phyloP scores from a whole-genome alignment of 257 asterid species.

The Eucommia ulmoides region DNA sequence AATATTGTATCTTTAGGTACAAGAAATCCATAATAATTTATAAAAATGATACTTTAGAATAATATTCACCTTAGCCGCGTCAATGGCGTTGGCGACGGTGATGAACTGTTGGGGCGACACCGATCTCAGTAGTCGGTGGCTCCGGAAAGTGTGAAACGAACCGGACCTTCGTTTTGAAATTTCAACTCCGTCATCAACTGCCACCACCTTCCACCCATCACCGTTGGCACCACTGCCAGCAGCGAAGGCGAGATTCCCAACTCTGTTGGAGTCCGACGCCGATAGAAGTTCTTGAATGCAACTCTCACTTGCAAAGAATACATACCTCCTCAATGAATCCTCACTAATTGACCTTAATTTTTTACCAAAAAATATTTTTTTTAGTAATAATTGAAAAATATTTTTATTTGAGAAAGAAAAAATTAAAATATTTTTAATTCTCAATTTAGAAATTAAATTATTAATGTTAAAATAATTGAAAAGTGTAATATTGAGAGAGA shows the following conservation, averaged over 20 bases:
- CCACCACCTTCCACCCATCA: slow-evolving; percentile 66
- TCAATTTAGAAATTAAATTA: too few relatives aligned
- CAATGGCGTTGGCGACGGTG: slow-evolving; percentile 77
- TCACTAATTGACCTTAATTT: slow-evolving; percentile 75
- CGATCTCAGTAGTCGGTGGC: slow-evolving; percentile 58
- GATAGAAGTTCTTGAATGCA: slow-evolving; percentile 84
- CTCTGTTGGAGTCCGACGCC: slow-evolving; percentile 55
- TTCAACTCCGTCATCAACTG: slow-evolving; percentile 63
- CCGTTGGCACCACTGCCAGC: too few relatives aligned
- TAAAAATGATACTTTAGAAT: too few relatives aligned
- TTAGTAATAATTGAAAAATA: too few relatives aligned
- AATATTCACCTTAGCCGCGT: slow-evolving; percentile 64
- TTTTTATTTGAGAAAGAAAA: too few relatives aligned
- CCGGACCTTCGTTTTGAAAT: slow-evolving; percentile 65
- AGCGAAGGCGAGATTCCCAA: too few relatives aligned
- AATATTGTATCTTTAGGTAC: too few relatives aligned
- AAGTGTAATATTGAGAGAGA: background rate
- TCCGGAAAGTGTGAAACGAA: slow-evolving; percentile 69
- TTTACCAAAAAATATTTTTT: background rate
- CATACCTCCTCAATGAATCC: slow-evolving; percentile 79
- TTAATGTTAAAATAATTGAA: background rate
- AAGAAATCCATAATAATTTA: too few relatives aligned
- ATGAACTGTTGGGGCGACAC: slow-evolving; percentile 71
- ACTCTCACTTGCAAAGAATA: slow-evolving; percentile 76
- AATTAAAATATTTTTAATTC: background rate